A percentile compares a stretch with the other conserved stretches of the same genome.
Evolutionary conservation across 768 basidiomycete genomes (phyloP).

Genomic region (Boletus reticuloceps): DNA sequence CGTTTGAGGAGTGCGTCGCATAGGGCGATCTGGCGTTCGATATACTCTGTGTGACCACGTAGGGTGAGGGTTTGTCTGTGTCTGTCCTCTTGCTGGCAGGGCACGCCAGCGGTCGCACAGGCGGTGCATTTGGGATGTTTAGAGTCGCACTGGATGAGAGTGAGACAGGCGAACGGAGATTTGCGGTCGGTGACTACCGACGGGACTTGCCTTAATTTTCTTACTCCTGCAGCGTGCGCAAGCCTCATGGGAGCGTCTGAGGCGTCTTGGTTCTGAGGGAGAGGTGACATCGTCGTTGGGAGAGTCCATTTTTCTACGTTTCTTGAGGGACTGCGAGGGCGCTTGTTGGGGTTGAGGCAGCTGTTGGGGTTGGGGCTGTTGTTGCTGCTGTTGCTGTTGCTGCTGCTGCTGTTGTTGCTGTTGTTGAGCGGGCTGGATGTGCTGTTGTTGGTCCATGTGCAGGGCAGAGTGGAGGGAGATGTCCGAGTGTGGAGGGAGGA

Average conservation of each 20-base stretch:
- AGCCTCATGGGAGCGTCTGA: conserved; percentile 87
- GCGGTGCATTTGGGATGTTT: conserved; percentile 87
- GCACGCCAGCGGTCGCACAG: conserved; percentile 74
- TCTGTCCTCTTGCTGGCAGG: conserved; percentile 85
- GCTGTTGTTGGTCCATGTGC: conserved; percentile 65
- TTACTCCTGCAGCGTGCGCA: conserved; percentile 92
- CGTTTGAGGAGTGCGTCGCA: conserved; percentile 79
- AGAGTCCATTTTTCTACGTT: conserved; percentile 58
- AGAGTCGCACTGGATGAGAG: conserved; percentile 72
- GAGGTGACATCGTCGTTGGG: conserved; percentile 52
- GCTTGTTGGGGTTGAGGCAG: conserved; percentile 31
- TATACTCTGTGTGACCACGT: conserved; percentile 76
- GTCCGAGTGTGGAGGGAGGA: conserved; percentile 46
- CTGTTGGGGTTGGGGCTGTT: conserved; percentile 31
- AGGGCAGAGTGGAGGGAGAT: conserved; percentile 58
- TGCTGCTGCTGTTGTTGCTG: conserved; percentile 13
- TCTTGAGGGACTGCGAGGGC: conserved; percentile 43
- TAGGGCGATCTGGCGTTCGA: conserved; percentile 78
- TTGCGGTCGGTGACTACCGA: conserved; percentile 77
- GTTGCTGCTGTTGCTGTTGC: conserved; percentile 32
- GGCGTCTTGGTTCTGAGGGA: conserved; percentile 71
- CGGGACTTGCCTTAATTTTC: conserved; percentile 89
- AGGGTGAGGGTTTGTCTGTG: conserved; percentile 86
- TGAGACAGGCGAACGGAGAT: conserved; percentile 57
- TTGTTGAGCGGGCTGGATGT: conserved; percentile 34